Base-by-base conservation (phyloP, 495 filamentous ascomycete species). In the Aspergillus indologenus region DNA sequence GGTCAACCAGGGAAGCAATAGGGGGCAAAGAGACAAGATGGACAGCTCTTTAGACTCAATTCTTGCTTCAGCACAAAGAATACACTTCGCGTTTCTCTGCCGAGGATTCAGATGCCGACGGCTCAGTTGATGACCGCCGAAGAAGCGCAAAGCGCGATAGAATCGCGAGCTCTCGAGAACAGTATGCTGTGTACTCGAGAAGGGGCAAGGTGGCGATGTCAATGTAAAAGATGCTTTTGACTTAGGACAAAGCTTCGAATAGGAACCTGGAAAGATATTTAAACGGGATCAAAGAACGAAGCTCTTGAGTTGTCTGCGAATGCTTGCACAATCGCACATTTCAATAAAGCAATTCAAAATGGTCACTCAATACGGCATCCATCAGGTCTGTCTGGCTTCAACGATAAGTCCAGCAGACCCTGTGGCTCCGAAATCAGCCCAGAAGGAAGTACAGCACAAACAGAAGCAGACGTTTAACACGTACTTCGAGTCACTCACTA, bases 341-440 rank as follows among this genome's bases (percentile, higher is more conserved):
- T 24, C 21, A 50, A 15, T n/a, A n/a, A 17, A n/a, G 1, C 3
- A 22, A 29, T 1, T 8, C 23, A 31, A 18, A 17, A 31, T 51
- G 48, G 15, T 51, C 22, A 29, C 14, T 18, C 23, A 51, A 24
- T 31, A 29, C 17, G 29, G 29, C 15, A 31, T 51, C 4, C 48
- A 51, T 6, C 48, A 51, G 48, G 18, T 51, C 14, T 51, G 48
- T 29, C 12, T 51, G 14, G 24, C 48, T 34, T 51, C 48, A 12
- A 51, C 48, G 31, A 31, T n/a, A 29, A 51, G 48, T n/a, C 48
- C 48, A 2, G 23, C 23, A 8, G 18, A 51, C 31, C 48, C 48
- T 17, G 24, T 51, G 24, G 2, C 22, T 17, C 47, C 47, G 15
- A 50, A 50, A 17, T 22, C 47, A 50, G 20, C 20, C 19, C 0